Evolutionary conservation across 2,329 filamentous ascomycete species (phyloP).

Genomic region (Diaporthe citriasiana): DNA sequence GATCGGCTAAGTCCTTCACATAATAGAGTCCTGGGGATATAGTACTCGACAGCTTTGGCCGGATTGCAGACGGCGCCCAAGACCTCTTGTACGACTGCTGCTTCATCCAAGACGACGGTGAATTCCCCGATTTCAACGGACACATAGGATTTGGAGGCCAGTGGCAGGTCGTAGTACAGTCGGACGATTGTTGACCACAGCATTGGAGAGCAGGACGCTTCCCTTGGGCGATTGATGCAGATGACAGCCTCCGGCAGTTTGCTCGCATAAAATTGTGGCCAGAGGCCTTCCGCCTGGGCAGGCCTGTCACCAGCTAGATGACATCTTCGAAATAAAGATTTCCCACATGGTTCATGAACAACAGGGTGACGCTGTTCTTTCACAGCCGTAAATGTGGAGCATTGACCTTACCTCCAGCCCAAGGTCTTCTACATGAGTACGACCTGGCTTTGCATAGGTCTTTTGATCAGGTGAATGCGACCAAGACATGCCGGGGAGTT

Average conservation of each 20-base stretch:
- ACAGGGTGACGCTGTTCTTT: no score
- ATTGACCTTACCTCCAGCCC: no score
- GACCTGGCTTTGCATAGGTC: not conserved
- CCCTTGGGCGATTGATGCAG: not conserved
- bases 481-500: no score
- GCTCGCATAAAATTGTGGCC: not conserved
- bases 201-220: no score
- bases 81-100: constrained; percentile 5
- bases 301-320: not conserved
- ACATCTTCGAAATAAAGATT: not conserved
- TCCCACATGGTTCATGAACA: no score
- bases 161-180: not conserved
- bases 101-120: not conserved
- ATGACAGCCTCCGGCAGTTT: not conserved
- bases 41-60: constrained; percentile 7
- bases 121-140: not conserved
- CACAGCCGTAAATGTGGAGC: not conserved
- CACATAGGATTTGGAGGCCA: not conserved
- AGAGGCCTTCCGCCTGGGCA: not conserved
- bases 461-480: not conserved
- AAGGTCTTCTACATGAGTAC: not conserved
- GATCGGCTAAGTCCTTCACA: not conserved
- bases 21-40: not conserved
- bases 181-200: no score
- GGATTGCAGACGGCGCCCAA: constrained; percentile 28